These are phyloP conservation scores for Zymoseptoria passerinii DNA, from an alignment of 2,329 filamentous ascomycete species.

Conservation along the genomic window DNA sequence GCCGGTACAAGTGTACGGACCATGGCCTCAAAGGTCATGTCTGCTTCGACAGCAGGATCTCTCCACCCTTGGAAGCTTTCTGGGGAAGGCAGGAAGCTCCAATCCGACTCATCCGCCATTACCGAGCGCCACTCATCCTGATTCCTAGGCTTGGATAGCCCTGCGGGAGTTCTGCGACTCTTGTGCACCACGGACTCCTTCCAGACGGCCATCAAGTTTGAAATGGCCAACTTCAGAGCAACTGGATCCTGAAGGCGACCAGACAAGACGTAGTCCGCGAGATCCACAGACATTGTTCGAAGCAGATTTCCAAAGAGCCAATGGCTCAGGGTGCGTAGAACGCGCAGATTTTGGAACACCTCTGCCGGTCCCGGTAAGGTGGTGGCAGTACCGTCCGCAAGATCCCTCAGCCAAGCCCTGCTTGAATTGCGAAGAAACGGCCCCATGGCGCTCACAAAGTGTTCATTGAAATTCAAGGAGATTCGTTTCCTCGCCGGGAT, in stretches of 20 bases:
- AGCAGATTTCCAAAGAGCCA: neutral
- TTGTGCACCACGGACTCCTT: slow-evolving; percentile 1
- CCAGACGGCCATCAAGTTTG: slow-evolving; percentile 13
- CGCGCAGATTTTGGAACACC: neutral
- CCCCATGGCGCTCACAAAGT: neutral
- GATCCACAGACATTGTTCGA: neutral
- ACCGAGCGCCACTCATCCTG: neutral
- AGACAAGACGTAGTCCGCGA: neutral
- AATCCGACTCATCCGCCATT: slow-evolving; percentile 3
- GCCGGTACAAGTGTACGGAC: slow-evolving; percentile 9
- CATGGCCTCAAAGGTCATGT: slow-evolving; percentile 10
- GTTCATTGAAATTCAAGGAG: neutral
- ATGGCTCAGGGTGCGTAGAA: neutral
- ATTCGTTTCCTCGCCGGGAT: neutral
- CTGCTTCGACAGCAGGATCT: neutral
- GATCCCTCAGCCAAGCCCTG: neutral
- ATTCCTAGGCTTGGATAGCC: neutral
- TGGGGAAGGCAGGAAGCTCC: slow-evolving; percentile 15
- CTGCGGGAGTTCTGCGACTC: neutral
- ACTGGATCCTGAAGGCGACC: neutral
- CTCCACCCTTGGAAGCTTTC: slow-evolving; percentile 4
- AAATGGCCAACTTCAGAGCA: neutral
- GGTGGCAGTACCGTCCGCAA: neutral
- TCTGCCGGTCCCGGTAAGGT: neutral
- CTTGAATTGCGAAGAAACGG: neutral